Base-by-base conservation (phyloP, 495 filamentous ascomycete genomes). In the Aspergillus panamensis region DNA sequence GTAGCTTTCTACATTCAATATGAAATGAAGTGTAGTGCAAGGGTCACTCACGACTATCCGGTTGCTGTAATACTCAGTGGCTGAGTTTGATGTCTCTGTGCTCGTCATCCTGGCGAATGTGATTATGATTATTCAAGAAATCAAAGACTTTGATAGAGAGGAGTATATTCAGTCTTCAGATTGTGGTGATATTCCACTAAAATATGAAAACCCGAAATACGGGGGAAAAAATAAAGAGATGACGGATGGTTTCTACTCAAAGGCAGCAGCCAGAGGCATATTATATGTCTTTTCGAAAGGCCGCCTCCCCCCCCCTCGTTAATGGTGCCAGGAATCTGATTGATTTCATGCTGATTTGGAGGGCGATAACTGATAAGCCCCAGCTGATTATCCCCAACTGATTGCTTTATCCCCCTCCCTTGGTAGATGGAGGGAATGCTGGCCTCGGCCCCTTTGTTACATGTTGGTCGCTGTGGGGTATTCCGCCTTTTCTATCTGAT, bases 11-110 rank as follows among this genome's bases (percentile, higher is more conserved):
- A 14, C 45, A n/a, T n/a, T 19, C 16, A 39, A 20, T 6, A 7
- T 30, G 16, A 29, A 19, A 12, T 17, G 6, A 20, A 50, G 5
- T 13, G 20, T 19, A 29, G 48, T 6, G 52, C n/a, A n/a, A n/a
- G n/a, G n/a, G 21, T 37, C 30, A 39, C 45, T 25, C 57, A 61
- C 59, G 35, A 61, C 49, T 13, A 61, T 61, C 37, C 58, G 58
- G 44, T 55, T 54, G 57, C 48, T 51, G 47, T 57, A 51, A 17
- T 48, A 45, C 31, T 50, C 47, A 13, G 45, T 30, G 5, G 51
- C 17, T 3, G 50, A 17, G 33, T 14, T 35, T 17, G 49, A 20
- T 35, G 25, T 32, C 19, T 52, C 19, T 39, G 50, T 52, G 37
- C 14, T 52, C 9, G 50, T 21, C 50, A 52, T 52, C n/a, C 8